These are phyloP conservation scores for Talaromyces borbonicus DNA, from an alignment of 495 filamentous ascomycete species.

Conservation along the genomic window DNA sequence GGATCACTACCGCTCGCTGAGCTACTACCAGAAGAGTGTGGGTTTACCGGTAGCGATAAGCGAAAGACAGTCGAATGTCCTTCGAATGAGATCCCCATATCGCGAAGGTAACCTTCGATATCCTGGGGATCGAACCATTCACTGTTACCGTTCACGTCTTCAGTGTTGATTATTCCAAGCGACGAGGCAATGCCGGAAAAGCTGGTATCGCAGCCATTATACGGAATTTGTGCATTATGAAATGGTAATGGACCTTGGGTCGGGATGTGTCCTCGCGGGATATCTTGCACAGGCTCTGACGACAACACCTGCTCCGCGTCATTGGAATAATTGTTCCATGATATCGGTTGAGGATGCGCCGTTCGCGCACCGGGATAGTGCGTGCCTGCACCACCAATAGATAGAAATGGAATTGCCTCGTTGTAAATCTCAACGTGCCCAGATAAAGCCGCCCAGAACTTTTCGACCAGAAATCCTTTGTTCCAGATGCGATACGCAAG, in stretches of 20 bases:
- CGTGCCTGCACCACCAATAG: constrained; percentile 1
- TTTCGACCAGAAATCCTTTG: background rate
- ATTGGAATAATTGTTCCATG: no score
- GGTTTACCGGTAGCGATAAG: background rate
- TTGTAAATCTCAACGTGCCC: background rate
- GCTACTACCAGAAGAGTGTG: no score
- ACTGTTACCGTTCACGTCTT: background rate
- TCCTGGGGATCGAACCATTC: constrained; percentile 7
- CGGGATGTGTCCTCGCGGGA: background rate
- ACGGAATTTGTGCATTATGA: background rate
- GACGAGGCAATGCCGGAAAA: background rate
- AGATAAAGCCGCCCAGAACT: background rate
- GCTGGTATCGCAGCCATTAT: background rate
- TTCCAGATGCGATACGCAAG: constrained; percentile 1
- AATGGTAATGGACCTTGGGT: background rate
- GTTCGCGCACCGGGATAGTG: constrained; percentile 1
- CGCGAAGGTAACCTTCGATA: constrained; percentile 4
- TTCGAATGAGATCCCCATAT: background rate
- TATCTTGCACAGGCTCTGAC: background rate
- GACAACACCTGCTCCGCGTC: no score
- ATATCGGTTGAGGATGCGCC: background rate
- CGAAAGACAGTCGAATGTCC: background rate
- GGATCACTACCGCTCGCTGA: no score
- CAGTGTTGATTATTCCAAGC: background rate
- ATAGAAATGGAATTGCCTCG: background rate